phyloP scores from a whole-genome alignment of 2,329 filamentous ascomycete genomes.

The Alternaria solani region DNA sequence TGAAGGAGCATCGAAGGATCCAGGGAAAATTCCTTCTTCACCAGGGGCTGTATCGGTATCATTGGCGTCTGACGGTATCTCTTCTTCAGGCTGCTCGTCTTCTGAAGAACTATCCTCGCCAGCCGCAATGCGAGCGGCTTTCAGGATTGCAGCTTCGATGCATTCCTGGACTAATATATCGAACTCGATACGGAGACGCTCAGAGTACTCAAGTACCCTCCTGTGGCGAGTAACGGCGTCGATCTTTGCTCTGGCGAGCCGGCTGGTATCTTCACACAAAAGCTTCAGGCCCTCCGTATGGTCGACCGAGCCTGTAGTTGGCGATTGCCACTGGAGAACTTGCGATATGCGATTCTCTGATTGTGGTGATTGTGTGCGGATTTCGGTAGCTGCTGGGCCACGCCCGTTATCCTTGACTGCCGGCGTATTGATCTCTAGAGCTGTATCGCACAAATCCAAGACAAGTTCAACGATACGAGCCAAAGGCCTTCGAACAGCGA shows the following conservation, averaged over 20 bases:
- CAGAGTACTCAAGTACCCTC: slow-evolving; percentile 92
- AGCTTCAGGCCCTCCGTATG: slow-evolving; percentile 89
- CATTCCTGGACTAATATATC: slow-evolving; percentile 93
- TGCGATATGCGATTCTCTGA: slow-evolving; percentile 95
- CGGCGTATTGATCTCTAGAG: slow-evolving; percentile 92
- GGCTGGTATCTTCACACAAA: slow-evolving; percentile 90
- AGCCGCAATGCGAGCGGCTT: slow-evolving; percentile 86
- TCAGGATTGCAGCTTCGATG: slow-evolving; percentile 88
- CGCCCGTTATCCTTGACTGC: slow-evolving; percentile 82
- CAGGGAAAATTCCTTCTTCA: slow-evolving; percentile 66
- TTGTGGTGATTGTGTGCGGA: slow-evolving; percentile 92
- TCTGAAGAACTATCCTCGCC: slow-evolving; percentile 83
- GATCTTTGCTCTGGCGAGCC: slow-evolving; percentile 83
- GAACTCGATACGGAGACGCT: slow-evolving; percentile 94
- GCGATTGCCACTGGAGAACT: slow-evolving; percentile 95
- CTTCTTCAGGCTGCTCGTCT: slow-evolving; percentile 52
- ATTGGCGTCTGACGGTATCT: slow-evolving; percentile 57
- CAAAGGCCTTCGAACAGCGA: slow-evolving; percentile 87
- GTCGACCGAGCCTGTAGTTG: slow-evolving; percentile 87
- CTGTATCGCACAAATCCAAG: slow-evolving; percentile 93
- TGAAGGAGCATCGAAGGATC: slow-evolving; percentile 66
- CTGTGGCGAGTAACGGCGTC: slow-evolving; percentile 92
- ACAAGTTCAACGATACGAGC: slow-evolving; percentile 94
- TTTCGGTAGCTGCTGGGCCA: slow-evolving; percentile 72
- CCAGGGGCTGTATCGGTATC: slow-evolving; percentile 50